A percentile compares a stretch with the other conserved stretches of the same genome.
phyloP scores from a whole-genome alignment of 2,329 filamentous ascomycete genomes.

The Phaeoacremonium minimum region DNA sequence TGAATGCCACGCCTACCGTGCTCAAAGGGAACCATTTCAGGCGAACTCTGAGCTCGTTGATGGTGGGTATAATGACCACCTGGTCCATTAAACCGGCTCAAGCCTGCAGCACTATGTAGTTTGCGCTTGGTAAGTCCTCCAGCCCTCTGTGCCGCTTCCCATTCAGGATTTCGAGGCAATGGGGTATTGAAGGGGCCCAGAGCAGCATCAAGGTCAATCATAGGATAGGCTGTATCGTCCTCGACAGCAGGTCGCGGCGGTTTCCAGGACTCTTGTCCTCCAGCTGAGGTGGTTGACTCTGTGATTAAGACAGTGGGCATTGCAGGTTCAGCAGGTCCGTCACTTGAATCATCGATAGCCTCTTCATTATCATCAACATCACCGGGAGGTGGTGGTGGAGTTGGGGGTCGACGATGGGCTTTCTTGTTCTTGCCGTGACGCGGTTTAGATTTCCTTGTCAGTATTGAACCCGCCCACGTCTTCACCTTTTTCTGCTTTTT shows the following conservation, averaged over 20 bases:
- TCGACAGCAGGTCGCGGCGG: conserved; percentile 35
- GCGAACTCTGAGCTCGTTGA: conserved; percentile 74
- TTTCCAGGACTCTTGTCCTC: conserved; percentile 26
- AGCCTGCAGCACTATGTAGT: conserved; percentile 72
- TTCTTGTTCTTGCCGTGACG: conserved; percentile 36
- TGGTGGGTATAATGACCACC: conserved; percentile 67
- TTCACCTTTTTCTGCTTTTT: conserved; percentile 68
- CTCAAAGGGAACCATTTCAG: conserved; percentile 74
- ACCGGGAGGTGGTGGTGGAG: conserved; percentile 33
- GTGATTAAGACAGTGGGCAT: conserved; percentile 37
- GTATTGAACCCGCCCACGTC: conserved; percentile 63
- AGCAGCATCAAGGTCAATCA: conserved; percentile 93
- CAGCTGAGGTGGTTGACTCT: conserved; percentile 25
- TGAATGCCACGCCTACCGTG: conserved; percentile 51
- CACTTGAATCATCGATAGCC: conserved; percentile 15
- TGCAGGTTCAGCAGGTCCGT: conserved; percentile 20
- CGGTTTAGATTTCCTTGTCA: conserved; percentile 57
- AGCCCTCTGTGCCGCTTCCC: conserved; percentile 61
- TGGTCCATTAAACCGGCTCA: conserved; percentile 63
- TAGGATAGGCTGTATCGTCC: conserved; percentile 67
- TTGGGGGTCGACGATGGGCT: conserved; percentile 40
- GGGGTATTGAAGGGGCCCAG: conserved; percentile 89
- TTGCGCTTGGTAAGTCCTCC: conserved; percentile 57
- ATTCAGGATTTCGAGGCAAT: conserved; percentile 56
- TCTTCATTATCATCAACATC: conserved; percentile 24